Percentiles rank a stretch among this genome's conserved stretches.
Conservation (phyloP, 1,284 basidiomycete genomes). For the Kalmanozyma brasiliensis region DNA sequence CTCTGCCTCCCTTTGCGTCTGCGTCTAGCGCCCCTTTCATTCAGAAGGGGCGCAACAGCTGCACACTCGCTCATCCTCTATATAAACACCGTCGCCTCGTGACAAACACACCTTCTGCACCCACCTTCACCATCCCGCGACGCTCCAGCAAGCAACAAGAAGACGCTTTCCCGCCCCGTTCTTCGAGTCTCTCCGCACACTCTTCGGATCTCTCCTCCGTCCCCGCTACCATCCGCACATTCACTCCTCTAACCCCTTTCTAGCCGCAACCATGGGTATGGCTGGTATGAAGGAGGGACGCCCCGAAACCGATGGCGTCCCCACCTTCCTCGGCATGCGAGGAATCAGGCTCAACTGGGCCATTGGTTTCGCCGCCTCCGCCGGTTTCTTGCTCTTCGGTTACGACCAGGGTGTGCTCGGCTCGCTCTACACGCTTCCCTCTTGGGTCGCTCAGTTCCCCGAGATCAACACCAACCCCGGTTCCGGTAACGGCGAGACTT, state of each 20-base stretch:
- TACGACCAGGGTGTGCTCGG: constrained; percentile 67
- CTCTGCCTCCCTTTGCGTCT: no score
- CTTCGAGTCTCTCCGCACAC: neutral
- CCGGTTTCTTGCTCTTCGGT: constrained; percentile 65
- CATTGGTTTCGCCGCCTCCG: constrained; percentile 62
- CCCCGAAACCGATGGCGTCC: constrained; percentile 47
- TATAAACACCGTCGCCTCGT: no score
- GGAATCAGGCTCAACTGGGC: constrained; percentile 55
- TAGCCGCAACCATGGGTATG: constrained; percentile 30
- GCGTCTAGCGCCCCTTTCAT: no score
- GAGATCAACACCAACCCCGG: constrained; percentile 48
- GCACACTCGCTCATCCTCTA: no score
- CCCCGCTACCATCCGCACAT: neutral
- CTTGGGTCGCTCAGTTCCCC: constrained; percentile 57
- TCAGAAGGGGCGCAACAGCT: no score
- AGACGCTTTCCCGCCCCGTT: neutral
- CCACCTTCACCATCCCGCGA: neutral
- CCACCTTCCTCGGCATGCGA: constrained; percentile 52
- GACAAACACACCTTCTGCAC: neutral
- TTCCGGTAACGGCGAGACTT: constrained; percentile 17
- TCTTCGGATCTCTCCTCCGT: neutral
- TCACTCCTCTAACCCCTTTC: neutral
- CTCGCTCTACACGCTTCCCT: constrained; percentile 59
- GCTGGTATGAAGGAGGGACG: constrained; percentile 31
- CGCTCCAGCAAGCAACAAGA: neutral